These are phyloP conservation scores for Cladophialophora carrionii DNA, from an alignment of 2,329 filamentous ascomycete genomes.

Conservation along the genomic window DNA sequence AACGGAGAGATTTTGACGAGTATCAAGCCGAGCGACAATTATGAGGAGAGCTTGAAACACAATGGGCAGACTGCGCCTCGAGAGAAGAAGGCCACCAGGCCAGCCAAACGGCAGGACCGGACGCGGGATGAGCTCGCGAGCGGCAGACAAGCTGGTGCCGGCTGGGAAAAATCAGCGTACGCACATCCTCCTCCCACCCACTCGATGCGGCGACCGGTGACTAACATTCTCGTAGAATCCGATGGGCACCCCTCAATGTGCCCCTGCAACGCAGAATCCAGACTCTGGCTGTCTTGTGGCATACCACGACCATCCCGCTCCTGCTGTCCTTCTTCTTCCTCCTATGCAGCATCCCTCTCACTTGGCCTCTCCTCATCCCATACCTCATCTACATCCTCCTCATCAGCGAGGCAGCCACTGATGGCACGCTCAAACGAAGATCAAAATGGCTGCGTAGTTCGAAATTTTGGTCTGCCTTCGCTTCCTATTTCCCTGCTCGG, in stretches of 20 bases:
- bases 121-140: slow-evolving; percentile 48
- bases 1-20: slow-evolving; percentile 52
- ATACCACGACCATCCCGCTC: slow-evolving; percentile 71
- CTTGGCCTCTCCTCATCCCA: slow-evolving; percentile 76
- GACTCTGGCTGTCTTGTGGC: slow-evolving; percentile 75
- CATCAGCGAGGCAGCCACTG: slow-evolving; percentile 74
- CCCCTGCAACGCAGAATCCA: slow-evolving; percentile 72
- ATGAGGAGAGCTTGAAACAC: slow-evolving; percentile 43
- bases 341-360: slow-evolving; percentile 85
- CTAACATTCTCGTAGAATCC: slow-evolving; percentile 59
- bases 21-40: slow-evolving; percentile 47
- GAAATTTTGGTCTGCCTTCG: slow-evolving; percentile 84
- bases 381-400: slow-evolving; percentile 80
- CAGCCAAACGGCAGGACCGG: slow-evolving; percentile 28
- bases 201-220: not conserved
- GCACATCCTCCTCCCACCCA: slow-evolving; percentile 1
- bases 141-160: slow-evolving; percentile 57
- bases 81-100: slow-evolving; percentile 42
- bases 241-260: slow-evolving; percentile 80
- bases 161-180: slow-evolving; percentile 57
- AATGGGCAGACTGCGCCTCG: slow-evolving; percentile 40
- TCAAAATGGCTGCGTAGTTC: slow-evolving; percentile 73
- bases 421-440: slow-evolving; percentile 74
- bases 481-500: slow-evolving; percentile 85
- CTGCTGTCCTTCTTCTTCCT: slow-evolving; percentile 84